Conservation (phyloP, 164 flowering plant genomes). For the Stephania yunnanensis region DNA sequence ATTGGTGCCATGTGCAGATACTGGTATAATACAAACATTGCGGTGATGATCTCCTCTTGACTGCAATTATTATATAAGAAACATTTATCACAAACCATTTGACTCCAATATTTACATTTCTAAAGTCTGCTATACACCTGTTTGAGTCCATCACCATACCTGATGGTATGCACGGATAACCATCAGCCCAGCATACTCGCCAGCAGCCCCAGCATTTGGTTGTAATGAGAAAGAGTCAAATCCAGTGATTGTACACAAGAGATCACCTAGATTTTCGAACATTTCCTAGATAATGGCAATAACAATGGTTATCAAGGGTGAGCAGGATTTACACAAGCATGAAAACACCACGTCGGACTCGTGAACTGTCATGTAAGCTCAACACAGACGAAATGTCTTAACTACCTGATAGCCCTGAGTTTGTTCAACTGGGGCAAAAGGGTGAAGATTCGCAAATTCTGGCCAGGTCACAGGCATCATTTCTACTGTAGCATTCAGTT, state of each 20-base stretch:
- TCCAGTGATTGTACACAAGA: slow-evolving; percentile 89
- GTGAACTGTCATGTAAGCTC: not conserved
- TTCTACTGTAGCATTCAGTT: slow-evolving; percentile 89
- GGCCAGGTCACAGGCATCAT: slow-evolving; percentile 99
- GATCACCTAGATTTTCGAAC: slow-evolving; percentile 77
- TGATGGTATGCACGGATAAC: slow-evolving; percentile 96
- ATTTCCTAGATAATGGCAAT: slow-evolving; percentile 53
- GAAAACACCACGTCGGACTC: not conserved
- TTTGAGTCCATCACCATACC: slow-evolving; percentile 37
- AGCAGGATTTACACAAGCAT: slow-evolving; percentile 2
- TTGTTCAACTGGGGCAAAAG: slow-evolving; percentile 91
- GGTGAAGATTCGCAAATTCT: slow-evolving; percentile 70
- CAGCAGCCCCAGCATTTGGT: slow-evolving; percentile 99
- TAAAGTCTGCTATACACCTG: not conserved
- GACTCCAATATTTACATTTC: not conserved
- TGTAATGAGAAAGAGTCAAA: slow-evolving; percentile 97
- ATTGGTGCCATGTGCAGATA: slow-evolving; percentile 98
- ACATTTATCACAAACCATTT: not conserved
- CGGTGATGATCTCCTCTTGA: slow-evolving; percentile 94
- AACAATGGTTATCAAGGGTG: not conserved
- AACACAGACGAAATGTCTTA: not conserved
- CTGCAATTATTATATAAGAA: slow-evolving; percentile 27
- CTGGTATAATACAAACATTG: slow-evolving; percentile 94
- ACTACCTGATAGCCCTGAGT: slow-evolving; percentile 87
- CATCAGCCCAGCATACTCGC: slow-evolving; percentile 98